phyloP scores from a whole-genome alignment of 1,284 basidiomycete species.

The Cutaneotrichosporon daszewskae region DNA sequence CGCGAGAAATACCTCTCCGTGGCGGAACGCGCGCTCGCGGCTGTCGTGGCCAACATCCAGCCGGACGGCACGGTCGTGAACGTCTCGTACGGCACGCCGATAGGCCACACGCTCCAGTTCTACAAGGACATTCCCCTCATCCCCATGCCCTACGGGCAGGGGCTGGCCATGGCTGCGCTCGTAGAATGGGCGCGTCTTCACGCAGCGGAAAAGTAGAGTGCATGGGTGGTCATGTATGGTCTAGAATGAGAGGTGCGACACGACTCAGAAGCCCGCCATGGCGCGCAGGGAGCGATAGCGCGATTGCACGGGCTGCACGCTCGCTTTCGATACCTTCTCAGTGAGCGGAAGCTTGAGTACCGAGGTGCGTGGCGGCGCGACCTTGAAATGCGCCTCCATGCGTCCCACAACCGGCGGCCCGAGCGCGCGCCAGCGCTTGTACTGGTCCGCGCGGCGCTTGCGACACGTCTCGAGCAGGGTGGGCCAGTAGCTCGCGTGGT shows the following conservation, averaged over 20 bases:
- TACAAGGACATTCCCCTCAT: constrained; percentile 55
- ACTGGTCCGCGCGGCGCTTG: constrained; percentile 19
- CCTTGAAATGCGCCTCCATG: constrained; percentile 31
- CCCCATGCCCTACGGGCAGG: constrained; percentile 61
- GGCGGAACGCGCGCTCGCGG: constrained; percentile 52
- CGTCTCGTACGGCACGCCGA: constrained; percentile 56
- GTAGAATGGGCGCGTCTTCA: constrained; percentile 40
- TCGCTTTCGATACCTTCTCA: no score
- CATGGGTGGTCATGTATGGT: no score
- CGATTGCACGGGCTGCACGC: no score
- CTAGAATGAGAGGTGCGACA: no score
- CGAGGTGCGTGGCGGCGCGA: no score
- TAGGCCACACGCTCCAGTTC: constrained; percentile 53
- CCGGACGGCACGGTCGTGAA: constrained; percentile 53
- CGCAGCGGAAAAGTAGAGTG: not conserved
- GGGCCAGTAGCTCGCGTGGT: constrained; percentile 36
- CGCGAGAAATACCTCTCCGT: constrained; percentile 48
- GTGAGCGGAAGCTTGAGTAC: no score
- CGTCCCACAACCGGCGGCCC: constrained; percentile 25
- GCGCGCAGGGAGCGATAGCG: no score
- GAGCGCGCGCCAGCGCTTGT: constrained; percentile 23
- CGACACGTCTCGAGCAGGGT: constrained; percentile 23
- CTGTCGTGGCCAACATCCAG: constrained; percentile 53
- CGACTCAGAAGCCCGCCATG: no score
- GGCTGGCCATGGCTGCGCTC: constrained; percentile 51